Base-by-base conservation (phyloP, 2,329 filamentous ascomycete genomes). In the Dryadomyces sulphureus region DNA sequence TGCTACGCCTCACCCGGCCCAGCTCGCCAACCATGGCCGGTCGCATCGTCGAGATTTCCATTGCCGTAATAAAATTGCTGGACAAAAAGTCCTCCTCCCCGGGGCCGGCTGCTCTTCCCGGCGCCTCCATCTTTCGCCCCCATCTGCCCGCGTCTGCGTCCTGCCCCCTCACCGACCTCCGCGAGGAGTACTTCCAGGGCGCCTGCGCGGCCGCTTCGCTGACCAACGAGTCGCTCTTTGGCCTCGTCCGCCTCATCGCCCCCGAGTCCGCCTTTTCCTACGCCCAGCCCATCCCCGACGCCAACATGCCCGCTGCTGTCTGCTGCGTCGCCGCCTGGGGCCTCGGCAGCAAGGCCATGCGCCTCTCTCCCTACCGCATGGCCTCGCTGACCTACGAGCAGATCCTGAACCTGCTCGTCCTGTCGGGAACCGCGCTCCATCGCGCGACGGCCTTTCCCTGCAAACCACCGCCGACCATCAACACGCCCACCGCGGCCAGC, bases 151-250 rank as follows among this genome's bases (percentile, higher is more conserved):
- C 14, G 2, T n/a, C 22, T 14, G n/a, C n/a, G 16, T 8, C 30
- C 14, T 11, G n/a, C 3, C 8, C 8, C 4, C 7, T 43, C 20
- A 21, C 43, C 7, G 41, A 39, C n/a, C 44, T 53, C 32, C 38
- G 34, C 40, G 48, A 51, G 5, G 48, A 50, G 22, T 53, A 51
- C 43, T 50, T 52, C 6, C 12, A 20, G 11, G 49, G 39, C 19
- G 20, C 38, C 24, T 22, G 35, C 7, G 38, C 32, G 25, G 25
- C 7, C 35, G 16, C 27, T 11, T 11, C 19, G 1, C 19, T 19
- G 4, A 22, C 38, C 5, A 4, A 20, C 7, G 46, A 48, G 12
- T 11, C 9, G 1, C 42, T 51, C 8, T 51, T 53, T 38, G 48
- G 36, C 2, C 19, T 45, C 5, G 20, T 50, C 17, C 49, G 51